Base-by-base conservation (phyloP, 768 basidiomycete species). In the Boletus huronensis region DNA sequence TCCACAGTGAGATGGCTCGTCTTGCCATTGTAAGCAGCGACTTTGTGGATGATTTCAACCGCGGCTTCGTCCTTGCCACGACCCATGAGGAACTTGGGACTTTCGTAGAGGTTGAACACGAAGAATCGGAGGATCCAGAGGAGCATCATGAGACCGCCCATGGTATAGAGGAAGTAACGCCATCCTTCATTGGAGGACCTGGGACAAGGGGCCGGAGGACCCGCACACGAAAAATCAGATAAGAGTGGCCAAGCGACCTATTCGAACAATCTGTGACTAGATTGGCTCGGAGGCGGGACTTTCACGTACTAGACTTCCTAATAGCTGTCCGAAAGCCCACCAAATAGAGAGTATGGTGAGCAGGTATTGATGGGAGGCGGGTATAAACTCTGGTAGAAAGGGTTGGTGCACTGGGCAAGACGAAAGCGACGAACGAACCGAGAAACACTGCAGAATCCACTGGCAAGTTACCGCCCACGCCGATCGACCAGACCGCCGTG, bases 381-480 rank as follows among this genome's bases (percentile, higher is more conserved):
- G 88, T 0, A 87, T 64, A 62, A 87, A 88, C 61, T 90, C 86
- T 84, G 51, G 29, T 5, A 45, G 11, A 1, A 16, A 45, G 17
- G 5, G n/a, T 60, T 43, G 21, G 26, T 25, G 28, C 14, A 14
- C 11, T 7, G 10, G 21, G 25, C 8, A 14, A 45, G 31, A 51
- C 8, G 34, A 53, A 43, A 25, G 9, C 1, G 23, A 34, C n/a
- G 11, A 42, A 67, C 76, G 39, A 39, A 84, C 84, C 88, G 8
- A 90, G 75, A 69, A 90, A 90, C 23, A 90, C 80, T 0, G 88
- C 83, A 34, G 83, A 84, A 61, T 90, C 88, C 0, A 90, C 87
- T 0, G 87, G 87, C 8, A 90, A 68, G 59, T 87, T 86, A 48
- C 87, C 87, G 28, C 86, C 86, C 5, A 87, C 85, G 1, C 86